Percentiles rank a stretch among this genome's conserved stretches.
phyloP scores from a whole-genome alignment of 805 yeast species.

The Barnettozyma botsteinii region DNA sequence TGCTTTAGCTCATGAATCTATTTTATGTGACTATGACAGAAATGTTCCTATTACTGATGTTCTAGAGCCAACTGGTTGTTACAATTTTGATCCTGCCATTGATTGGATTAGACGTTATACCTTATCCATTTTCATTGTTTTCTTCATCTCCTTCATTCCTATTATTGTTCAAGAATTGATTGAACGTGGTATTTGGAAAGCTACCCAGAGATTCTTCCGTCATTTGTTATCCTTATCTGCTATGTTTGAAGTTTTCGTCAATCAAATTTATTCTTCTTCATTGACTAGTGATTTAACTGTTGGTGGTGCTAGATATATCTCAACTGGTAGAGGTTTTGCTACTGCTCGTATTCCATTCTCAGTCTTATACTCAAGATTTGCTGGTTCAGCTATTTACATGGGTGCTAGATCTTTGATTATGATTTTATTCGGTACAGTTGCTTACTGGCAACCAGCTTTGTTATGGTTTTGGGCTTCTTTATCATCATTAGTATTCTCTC shows the following conservation, averaged over 20 bases:
- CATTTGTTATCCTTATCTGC: conserved; percentile 71
- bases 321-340: conserved; percentile 85
- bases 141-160: conserved; percentile 75
- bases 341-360: conserved; percentile 75
- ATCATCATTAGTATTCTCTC: conserved; percentile 82
- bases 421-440: conserved; percentile 65
- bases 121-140: conserved; percentile 73
- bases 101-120: conserved; percentile 82
- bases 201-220: conserved; percentile 60
- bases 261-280: conserved; percentile 72
- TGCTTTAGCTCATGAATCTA: conserved; percentile 66
- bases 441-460: conserved; percentile 89
- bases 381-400: conserved; percentile 77
- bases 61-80: conserved; percentile 63
- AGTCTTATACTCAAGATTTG: conserved; percentile 68
- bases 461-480: conserved; percentile 97
- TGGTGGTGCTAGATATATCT: conserved; percentile 84
- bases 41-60: conserved; percentile 64
- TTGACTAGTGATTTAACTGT: conserved; percentile 64
- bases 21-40: conserved; percentile 61
- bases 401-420: conserved; percentile 75
- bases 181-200: conserved; percentile 78
- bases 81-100: conserved; percentile 65
- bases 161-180: conserved; percentile 73
- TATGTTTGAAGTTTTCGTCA: conserved; percentile 76